These are phyloP conservation scores for Penicillium paradoxum DNA, from an alignment of 495 filamentous ascomycete species.

Conservation along the genomic window DNA sequence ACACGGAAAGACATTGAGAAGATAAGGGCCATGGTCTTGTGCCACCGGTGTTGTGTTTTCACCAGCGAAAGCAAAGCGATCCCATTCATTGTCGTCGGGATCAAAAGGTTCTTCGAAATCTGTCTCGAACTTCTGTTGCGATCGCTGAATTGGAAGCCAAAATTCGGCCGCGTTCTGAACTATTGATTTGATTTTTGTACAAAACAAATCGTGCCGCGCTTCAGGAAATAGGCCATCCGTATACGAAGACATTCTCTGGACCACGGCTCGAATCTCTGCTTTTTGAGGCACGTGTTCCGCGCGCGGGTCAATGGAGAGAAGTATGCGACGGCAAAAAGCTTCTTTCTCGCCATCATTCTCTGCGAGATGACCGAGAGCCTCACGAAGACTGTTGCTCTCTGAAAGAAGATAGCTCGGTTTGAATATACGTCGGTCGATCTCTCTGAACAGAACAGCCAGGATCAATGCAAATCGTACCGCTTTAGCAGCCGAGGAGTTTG, in stretches of 20 bases:
- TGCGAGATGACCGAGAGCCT: conserved; percentile 15
- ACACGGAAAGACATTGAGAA: conserved; percentile 11
- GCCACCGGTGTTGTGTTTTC: neutral
- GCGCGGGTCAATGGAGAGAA: conserved; percentile 17
- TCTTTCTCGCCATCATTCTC: conserved; percentile 20
- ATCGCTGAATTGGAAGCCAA: conserved; percentile 6
- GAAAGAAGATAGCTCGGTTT: conserved; percentile 21
- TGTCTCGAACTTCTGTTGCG: conserved; percentile 7
- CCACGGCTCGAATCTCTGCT: neutral
- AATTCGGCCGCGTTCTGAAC: conserved; percentile 6
- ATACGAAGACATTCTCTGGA: conserved; percentile 8
- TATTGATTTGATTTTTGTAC: conserved; percentile 1
- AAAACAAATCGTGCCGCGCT: conserved; percentile 3
- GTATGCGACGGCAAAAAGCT: conserved; percentile 20
- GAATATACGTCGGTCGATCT: conserved; percentile 24
- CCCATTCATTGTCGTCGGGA: conserved; percentile 4
- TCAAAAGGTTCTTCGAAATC: conserved; percentile 8
- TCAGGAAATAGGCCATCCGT: conserved; percentile 5
- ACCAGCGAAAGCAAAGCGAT: conserved; percentile 3
- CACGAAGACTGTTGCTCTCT: conserved; percentile 3
- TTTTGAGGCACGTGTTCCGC: neutral
- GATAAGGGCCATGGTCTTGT: neutral
- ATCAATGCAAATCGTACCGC: conserved; percentile 21
- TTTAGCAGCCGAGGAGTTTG: conserved; percentile 22
- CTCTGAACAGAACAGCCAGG: conserved; percentile 21